Percentiles rank a stretch among this genome's conserved stretches.
phyloP scores from a whole-genome alignment of 2,329 filamentous ascomycete genomes.

The Scopulariopsis brevicaulis region DNA sequence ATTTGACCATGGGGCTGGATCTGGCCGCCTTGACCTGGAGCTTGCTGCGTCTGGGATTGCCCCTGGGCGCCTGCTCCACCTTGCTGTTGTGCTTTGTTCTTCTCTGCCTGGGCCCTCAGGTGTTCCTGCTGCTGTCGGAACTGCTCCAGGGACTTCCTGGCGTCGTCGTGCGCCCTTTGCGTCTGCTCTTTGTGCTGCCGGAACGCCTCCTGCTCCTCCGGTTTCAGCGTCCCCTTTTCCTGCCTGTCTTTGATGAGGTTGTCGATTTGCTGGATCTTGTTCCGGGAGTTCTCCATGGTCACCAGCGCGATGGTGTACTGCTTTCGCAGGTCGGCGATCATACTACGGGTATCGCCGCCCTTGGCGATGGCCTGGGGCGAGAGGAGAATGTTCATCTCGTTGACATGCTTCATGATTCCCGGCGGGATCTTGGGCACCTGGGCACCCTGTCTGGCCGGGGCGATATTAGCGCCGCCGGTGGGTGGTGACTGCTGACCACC shows the following conservation, averaged over 20 bases:
- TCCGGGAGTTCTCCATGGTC: slow-evolving; percentile 34
- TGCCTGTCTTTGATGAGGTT: slow-evolving; percentile 27
- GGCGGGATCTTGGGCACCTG: slow-evolving; percentile 24
- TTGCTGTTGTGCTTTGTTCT: slow-evolving; percentile 8
- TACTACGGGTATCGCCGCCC: slow-evolving; percentile 30
- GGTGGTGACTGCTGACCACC: slow-evolving; percentile 8
- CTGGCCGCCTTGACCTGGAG: slow-evolving; percentile 2
- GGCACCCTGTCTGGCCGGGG: slow-evolving; percentile 7
- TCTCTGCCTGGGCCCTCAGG: slow-evolving; percentile 12
- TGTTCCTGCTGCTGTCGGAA: slow-evolving; percentile 33
- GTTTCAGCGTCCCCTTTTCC: slow-evolving; percentile 28
- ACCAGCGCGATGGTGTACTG: slow-evolving; percentile 35
- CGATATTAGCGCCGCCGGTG: slow-evolving; percentile 14
- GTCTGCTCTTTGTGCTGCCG: slow-evolving; percentile 30
- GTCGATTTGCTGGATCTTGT: slow-evolving; percentile 29
- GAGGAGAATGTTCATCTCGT: slow-evolving; percentile 32
- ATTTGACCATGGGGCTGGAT: slow-evolving; percentile 3
- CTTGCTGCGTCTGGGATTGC: background rate
- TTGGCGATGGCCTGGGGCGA: slow-evolving; percentile 27
- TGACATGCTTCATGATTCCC: slow-evolving; percentile 33
- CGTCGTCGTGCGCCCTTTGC: slow-evolving; percentile 32
- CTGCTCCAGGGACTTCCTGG: slow-evolving; percentile 32
- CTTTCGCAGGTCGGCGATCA: slow-evolving; percentile 33
- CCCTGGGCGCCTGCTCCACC: slow-evolving; percentile 1
- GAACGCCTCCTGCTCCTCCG: slow-evolving; percentile 34